Evolutionary conservation across 169 alveolate species (phyloP).

Genomic region (Plasmodium ovale): DNA sequence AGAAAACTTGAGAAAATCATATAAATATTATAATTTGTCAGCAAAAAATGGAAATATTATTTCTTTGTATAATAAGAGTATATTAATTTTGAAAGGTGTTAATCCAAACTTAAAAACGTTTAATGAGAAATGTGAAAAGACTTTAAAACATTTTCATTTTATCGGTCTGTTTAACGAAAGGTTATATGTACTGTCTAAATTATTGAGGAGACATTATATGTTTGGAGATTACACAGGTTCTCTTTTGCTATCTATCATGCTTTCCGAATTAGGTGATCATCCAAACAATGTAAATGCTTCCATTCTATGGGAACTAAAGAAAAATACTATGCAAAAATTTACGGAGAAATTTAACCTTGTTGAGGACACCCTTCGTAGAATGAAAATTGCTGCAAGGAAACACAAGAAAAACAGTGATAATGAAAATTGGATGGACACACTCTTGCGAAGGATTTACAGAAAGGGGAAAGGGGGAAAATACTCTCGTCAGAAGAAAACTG

Average conservation of each 20-base stretch:
- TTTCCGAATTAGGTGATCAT: conserved; percentile 90
- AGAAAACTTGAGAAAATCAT: conserved; percentile 84
- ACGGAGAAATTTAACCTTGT: conserved; percentile 38
- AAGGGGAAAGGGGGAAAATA: conserved; percentile 30
- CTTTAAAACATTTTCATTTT: conserved; percentile 79
- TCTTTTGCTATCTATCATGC: conserved; percentile 83
- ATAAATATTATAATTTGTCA: conserved; percentile 86
- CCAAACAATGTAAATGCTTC: conserved; percentile 89
- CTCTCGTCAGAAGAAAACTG: neutral
- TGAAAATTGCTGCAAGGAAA: neutral
- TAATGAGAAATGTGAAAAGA: conserved; percentile 82
- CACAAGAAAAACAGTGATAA: neutral
- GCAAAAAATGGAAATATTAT: conserved; percentile 89
- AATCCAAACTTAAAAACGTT: conserved; percentile 81
- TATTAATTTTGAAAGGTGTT: conserved; percentile 88
- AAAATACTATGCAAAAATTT: conserved; percentile 57
- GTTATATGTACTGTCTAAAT: conserved; percentile 53
- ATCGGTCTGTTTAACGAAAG: conserved; percentile 80
- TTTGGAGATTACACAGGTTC: conserved; percentile 87
- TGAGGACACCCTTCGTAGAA: conserved; percentile 2
- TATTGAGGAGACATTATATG: conserved; percentile 72
- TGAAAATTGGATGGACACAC: too few relatives aligned
- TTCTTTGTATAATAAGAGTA: conserved; percentile 87
- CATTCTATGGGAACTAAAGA: conserved; percentile 80
- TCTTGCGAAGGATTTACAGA: conserved; percentile 14